These are phyloP conservation scores for Talaromyces marneffei DNA, from an alignment of 2,329 filamentous ascomycete species.

Conservation along the genomic window DNA sequence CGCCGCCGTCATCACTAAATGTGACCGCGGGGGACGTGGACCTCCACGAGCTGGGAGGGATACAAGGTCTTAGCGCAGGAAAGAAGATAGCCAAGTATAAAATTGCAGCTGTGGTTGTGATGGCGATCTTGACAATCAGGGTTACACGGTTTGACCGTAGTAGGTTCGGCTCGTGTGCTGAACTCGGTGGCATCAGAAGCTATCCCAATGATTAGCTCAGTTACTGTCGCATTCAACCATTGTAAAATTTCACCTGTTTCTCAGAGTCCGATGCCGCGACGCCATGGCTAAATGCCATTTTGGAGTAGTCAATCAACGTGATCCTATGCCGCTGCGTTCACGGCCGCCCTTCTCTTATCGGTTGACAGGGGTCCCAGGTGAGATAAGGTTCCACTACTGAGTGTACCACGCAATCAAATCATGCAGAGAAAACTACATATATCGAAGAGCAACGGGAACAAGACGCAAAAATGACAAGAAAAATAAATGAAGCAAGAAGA, in stretches of 20 bases:
- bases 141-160: neutral
- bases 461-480: neutral
- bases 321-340: neutral
- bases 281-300: neutral
- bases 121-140: neutral
- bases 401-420: neutral
- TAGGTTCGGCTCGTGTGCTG: neutral
- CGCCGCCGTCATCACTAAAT: neutral
- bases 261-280: neutral
- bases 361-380: neutral
- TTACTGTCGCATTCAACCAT: neutral
- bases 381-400: neutral
- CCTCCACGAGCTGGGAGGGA: neutral
- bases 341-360: neutral
- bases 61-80: neutral
- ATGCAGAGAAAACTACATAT: neutral
- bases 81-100: slow-evolving; percentile 2
- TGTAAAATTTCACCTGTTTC: slow-evolving; percentile 8
- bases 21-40: neutral
- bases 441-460: neutral
- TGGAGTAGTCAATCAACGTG: slow-evolving; percentile 20
- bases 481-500: neutral
- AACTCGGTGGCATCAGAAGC: neutral
- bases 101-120: neutral
- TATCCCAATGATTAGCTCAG: neutral